phyloP scores from a whole-genome alignment of 2,329 filamentous ascomycete species.

The Botrytis aclada region DNA sequence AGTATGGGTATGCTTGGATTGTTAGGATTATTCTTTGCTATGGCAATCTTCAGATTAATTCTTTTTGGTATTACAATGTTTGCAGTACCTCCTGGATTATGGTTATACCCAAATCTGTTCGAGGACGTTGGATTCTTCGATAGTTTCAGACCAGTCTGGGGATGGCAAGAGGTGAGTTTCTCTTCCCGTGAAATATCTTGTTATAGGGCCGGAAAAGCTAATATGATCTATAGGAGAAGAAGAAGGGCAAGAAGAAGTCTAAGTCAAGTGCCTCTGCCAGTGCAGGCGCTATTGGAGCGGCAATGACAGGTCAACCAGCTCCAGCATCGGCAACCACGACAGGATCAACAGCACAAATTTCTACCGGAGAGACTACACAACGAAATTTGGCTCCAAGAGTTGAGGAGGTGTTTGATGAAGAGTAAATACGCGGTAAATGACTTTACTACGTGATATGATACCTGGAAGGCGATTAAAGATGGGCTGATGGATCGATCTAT shows the following conservation, averaged over 20 bases:
- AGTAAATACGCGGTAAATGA: constrained; percentile 24
- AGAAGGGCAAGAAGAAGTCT: constrained; percentile 40
- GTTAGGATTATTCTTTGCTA: constrained; percentile 90
- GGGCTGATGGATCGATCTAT: background rate
- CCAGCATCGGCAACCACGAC: constrained; percentile 39
- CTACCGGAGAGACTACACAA: constrained; percentile 38
- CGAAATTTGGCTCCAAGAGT: constrained; percentile 44
- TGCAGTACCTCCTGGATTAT: constrained; percentile 78
- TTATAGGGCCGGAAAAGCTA: background rate
- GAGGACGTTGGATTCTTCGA: constrained; percentile 99
- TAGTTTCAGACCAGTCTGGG: constrained; percentile 93
- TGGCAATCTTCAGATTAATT: constrained; percentile 96
- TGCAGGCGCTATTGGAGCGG: constrained; percentile 32
- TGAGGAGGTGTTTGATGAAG: constrained; percentile 43
- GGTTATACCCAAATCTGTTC: constrained; percentile 97
- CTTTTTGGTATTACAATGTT: constrained; percentile 89
- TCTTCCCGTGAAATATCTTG: background rate
- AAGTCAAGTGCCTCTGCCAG: constrained; percentile 36
- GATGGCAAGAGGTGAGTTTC: constrained; percentile 85
- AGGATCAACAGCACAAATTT: constrained; percentile 39
- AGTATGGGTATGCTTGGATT: constrained; percentile 90
- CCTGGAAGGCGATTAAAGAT: background rate
- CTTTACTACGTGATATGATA: background rate
- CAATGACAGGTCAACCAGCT: constrained; percentile 38
- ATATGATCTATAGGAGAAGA: constrained; percentile 35